These are phyloP conservation scores for Aspergillus panamensis DNA, from an alignment of 495 filamentous ascomycete species.

Conservation along the genomic window DNA sequence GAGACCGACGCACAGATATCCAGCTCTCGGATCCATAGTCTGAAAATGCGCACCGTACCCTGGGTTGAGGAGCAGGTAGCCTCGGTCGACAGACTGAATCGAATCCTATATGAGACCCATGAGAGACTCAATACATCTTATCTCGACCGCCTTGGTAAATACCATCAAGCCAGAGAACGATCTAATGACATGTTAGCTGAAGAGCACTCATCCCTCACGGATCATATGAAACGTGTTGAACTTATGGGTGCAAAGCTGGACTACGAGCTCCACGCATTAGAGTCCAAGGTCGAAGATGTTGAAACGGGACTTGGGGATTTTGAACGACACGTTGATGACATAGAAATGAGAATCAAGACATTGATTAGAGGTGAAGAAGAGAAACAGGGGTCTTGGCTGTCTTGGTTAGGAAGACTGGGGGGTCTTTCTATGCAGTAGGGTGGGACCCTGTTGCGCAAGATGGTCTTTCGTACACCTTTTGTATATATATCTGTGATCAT, in stretches of 20 bases:
- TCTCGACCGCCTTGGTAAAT: constrained; percentile 61
- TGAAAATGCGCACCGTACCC: constrained; percentile 45
- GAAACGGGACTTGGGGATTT: constrained; percentile 81
- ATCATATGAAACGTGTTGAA: constrained; percentile 78
- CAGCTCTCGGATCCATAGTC: constrained; percentile 48
- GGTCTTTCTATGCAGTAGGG: constrained; percentile 23
- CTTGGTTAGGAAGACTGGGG: constrained; percentile 43
- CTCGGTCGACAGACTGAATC: constrained; percentile 60
- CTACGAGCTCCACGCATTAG: constrained; percentile 82
- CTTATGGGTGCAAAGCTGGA: constrained; percentile 82
- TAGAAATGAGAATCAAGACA: constrained; percentile 71
- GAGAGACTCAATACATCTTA: constrained; percentile 66
- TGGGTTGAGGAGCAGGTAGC: constrained; percentile 68
- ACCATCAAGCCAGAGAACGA: constrained; percentile 58
- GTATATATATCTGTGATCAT: constrained; percentile 12
- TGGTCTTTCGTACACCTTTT: constrained; percentile 3
- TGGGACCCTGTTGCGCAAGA: neutral
- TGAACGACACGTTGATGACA: constrained; percentile 70
- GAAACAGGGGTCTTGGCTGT: constrained; percentile 55
- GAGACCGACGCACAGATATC: constrained; percentile 61
- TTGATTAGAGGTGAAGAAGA: constrained; percentile 61
- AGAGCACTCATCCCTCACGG: constrained; percentile 63
- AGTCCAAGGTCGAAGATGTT: constrained; percentile 81
- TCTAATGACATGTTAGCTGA: constrained; percentile 64
- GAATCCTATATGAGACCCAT: constrained; percentile 55